A percentile compares a stretch with the other conserved stretches of the same genome.
phyloP scores from a whole-genome alignment of 2,329 filamentous ascomycete genomes.

The Aspergillus sergii region DNA sequence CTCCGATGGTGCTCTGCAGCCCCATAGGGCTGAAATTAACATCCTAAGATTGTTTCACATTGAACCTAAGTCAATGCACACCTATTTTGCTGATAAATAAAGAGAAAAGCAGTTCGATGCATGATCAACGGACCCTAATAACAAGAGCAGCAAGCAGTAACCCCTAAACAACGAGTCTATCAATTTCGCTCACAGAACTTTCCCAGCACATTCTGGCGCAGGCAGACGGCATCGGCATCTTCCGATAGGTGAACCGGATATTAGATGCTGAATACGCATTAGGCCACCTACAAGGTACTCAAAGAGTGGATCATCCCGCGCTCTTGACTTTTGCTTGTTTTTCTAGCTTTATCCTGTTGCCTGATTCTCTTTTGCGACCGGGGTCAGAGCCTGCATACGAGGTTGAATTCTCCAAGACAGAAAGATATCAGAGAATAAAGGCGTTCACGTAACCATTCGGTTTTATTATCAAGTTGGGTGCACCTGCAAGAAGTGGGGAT shows the following conservation, averaged over 20 bases:
- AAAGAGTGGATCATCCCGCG: neutral
- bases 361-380: neutral
- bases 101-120: neutral
- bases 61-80: neutral
- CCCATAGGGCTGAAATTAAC: neutral
- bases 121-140: neutral
- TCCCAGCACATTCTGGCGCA: neutral
- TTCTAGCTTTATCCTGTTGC: neutral
- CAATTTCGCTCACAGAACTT: neutral
- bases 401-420: too few relatives aligned
- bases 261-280: neutral
- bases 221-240: neutral
- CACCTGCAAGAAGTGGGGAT: neutral
- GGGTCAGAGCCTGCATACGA: neutral
- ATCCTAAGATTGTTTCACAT: neutral
- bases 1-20: neutral
- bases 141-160: neutral
- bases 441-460: accelerated
- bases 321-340: neutral
- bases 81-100: neutral
- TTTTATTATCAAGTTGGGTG: neutral
- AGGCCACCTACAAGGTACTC: neutral
- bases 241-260: neutral
- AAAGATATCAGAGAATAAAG: neutral
- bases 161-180: neutral